Base-by-base conservation (phyloP, 202 grass and related monocot genomes). In the Elaeis oleifera region DNA sequence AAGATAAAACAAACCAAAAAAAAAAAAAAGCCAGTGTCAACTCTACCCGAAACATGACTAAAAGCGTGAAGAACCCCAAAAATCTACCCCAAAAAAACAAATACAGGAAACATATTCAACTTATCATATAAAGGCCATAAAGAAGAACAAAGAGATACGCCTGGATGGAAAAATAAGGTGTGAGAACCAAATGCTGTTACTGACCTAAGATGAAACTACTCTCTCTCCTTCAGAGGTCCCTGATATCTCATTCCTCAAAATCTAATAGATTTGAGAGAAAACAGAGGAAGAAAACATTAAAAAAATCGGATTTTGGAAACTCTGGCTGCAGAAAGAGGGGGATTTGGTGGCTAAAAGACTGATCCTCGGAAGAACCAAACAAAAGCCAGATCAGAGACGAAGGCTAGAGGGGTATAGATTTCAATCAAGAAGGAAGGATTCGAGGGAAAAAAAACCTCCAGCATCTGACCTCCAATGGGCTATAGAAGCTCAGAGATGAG, bases 151-250 rank as follows among this genome's bases (percentile, higher is more conserved):
- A 77, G 21, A 60, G 56, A 23, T 48, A 16, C 71, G 79, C 65
- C 74, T 62, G 70, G 63, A 49, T 61, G 29, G 73, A 18, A 55
- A 51, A 23, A 39, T 17, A 67, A 51, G 53, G 50, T 54, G 51
- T 53, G 54, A 22, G 48, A 69, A 66, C 7, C 32, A 50, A 81
- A 13, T 44, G 11, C 36, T 44, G 63, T 64, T 61, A 67, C 81
- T 79, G 53, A 84, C 85, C 85, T 81, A 60, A 23, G n/a, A 65
- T 16, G 74, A 76, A 63, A 61, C 32, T 72, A 62, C 53, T 59
- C 16, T 74, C 28, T 31, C 73, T 21, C 54, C 71, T 44, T 51
- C 9, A 13, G 36, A 9, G 36, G 8, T 44, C 36, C 36, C 36
- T 14, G 36, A 64, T 54, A 32, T 26, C 69, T 59, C 69, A 69